Evolutionary conservation across 192 early-diverging fungal species (phyloP), one percentile per base, ranked within the genome.

Genomic region (Linnemannia zychae): DNA sequence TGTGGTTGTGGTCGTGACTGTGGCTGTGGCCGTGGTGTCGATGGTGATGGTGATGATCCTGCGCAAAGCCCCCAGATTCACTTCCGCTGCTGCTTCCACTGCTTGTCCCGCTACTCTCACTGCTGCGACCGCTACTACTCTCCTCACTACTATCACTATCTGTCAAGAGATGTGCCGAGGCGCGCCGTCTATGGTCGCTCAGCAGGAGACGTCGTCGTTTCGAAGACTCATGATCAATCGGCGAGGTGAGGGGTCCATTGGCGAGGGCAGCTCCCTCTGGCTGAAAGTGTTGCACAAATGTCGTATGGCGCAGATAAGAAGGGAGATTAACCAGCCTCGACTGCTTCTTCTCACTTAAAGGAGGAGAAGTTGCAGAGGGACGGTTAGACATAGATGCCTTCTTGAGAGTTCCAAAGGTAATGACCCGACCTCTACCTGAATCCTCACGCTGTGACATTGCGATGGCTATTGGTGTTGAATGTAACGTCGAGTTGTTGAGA

Each of bases 371-470:
- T 11, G 72, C 11, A 2, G 70, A 24, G 60, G 18, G 13, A 24
- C 40, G 37, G 34, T 71, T 74, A 3, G 80, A 48, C 75, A 82
- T 78, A 44, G 79, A 82, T 12, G 86, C 80, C 48, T 80, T 79
- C 69, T 81, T 81, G 38, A 82, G 77, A 16, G 85, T 77, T 17
- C 79, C 80, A 67, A 82, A 81, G 13, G 85, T 87, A 36, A 87
- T 81, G 24, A 77, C 34, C 5, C 79, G 75, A n/a, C 74, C 70
- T 33, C 74, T 76, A 37, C 75, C 78, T 6, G 81, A 73, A 22
- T 82, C 80, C 24, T 60, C 57, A 60, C 57, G 57, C n/a, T 60
- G 57, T 31, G 28, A n/a, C 57, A 63, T 63, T 63, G 57, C 57
- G 57, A 44, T 6, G 40, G 40, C 9, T 44, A 9, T 9, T 44